Evolutionary conservation across 495 filamentous ascomycete genomes (phyloP).

Genomic region (Xylaria sp.): DNA sequence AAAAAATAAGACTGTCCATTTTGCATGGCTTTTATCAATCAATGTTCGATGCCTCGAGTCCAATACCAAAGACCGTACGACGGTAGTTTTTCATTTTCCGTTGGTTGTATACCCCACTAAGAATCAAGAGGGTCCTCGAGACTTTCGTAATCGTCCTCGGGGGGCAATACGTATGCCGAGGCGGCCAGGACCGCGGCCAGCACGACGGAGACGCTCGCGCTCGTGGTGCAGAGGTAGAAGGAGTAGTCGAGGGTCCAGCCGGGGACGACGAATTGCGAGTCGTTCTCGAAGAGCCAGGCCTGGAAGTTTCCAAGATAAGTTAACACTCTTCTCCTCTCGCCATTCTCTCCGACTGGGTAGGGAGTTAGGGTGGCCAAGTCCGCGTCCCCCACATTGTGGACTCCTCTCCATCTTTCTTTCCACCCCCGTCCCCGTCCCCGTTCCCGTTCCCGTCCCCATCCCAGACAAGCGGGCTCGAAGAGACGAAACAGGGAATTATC

Average conservation of each 20-base stretch:
- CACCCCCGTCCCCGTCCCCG: background rate
- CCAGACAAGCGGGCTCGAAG: background rate
- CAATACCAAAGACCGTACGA: background rate
- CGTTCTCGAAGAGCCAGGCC: constrained; percentile 84
- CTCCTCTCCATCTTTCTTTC: background rate
- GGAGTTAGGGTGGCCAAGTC: no score
- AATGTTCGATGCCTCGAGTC: background rate
- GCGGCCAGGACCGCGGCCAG: constrained; percentile 66
- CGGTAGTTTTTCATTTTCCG: no score
- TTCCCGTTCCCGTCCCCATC: no score
- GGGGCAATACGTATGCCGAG: constrained; percentile 71
- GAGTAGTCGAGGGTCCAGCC: constrained; percentile 84
- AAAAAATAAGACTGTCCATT: background rate
- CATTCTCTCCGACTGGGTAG: background rate
- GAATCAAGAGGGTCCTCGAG: constrained; percentile 43
- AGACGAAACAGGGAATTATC: constrained; percentile 10
- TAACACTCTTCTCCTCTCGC: background rate
- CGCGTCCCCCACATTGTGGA: background rate
- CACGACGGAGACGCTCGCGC: constrained; percentile 70
- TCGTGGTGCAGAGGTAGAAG: constrained; percentile 78
- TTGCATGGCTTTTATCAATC: constrained; percentile 20
- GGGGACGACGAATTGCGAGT: constrained; percentile 78
- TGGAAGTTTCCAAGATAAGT: constrained; percentile 45
- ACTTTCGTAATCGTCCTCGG: constrained; percentile 86
- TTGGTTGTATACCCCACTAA: constrained; percentile 23